phyloP scores from a whole-genome alignment of 345 rosid species.

The Eucalyptus tenuipes region DNA sequence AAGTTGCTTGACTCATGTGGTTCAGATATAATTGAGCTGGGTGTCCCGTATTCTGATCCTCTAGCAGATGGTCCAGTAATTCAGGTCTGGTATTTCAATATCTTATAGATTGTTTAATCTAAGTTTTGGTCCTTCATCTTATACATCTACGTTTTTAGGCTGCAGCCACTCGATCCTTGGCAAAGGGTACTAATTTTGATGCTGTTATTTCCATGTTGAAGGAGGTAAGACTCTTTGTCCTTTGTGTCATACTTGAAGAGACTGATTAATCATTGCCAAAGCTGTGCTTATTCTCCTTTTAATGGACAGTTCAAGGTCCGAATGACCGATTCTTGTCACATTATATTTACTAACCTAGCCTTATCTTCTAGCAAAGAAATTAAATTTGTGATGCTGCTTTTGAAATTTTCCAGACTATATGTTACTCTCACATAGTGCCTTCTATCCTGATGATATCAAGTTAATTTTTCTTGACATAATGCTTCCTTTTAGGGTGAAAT shows the following conservation, averaged over 20 bases:
- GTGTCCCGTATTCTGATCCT: slow-evolving; percentile 97
- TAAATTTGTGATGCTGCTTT: neutral
- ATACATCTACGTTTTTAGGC: slow-evolving; percentile 11
- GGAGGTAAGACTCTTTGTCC: slow-evolving; percentile 28
- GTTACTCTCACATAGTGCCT: neutral
- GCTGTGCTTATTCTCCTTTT: neutral
- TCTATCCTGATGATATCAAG: neutral
- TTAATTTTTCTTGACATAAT: neutral
- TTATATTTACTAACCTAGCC: neutral
- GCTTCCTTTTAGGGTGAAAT: neutral
- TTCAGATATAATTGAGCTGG: slow-evolving; percentile 85
- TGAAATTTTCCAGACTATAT: neutral
- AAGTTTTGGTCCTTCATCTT: neutral
- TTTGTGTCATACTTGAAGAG: neutral
- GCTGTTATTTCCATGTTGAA: slow-evolving; percentile 66
- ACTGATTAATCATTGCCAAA: neutral
- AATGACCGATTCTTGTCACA: neutral
- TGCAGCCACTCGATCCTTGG: slow-evolving; percentile 88
- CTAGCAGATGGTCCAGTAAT: slow-evolving; percentile 98
- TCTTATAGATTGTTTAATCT: neutral
- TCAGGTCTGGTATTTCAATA: slow-evolving; percentile 34
- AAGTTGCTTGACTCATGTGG: slow-evolving; percentile 86
- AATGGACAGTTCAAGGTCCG: neutral
- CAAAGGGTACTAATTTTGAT: slow-evolving; percentile 78
- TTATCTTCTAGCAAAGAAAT: neutral